A percentile compares a stretch with the other conserved stretches of the same genome.
These are phyloP conservation scores for Kodamaea nitidulidarum DNA, from an alignment of 805 yeast genomes.

Conservation along the genomic window DNA sequence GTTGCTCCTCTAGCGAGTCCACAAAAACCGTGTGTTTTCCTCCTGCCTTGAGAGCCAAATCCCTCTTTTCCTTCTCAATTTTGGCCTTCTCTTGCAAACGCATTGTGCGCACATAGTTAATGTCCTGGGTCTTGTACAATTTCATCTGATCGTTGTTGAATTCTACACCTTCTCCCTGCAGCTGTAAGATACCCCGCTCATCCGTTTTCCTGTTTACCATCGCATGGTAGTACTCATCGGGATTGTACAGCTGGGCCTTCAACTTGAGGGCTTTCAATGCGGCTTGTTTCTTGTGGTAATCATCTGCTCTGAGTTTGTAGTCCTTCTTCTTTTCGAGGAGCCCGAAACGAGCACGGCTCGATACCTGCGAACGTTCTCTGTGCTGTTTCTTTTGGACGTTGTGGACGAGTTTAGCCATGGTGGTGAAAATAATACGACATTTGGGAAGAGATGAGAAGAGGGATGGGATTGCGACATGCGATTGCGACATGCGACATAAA, in stretches of 20 bases:
- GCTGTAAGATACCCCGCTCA: constrained; percentile 58
- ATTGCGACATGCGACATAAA: constrained; percentile 4
- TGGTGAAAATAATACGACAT: constrained; percentile 2
- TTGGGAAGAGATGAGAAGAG: constrained; percentile 7
- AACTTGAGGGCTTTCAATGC: constrained; percentile 66
- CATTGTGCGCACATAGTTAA: constrained; percentile 76
- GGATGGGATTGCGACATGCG: constrained; percentile 1
- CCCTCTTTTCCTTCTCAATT: constrained; percentile 53
- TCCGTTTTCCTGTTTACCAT: constrained; percentile 76
- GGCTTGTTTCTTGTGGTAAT: constrained; percentile 56
- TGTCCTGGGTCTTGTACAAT: constrained; percentile 85
- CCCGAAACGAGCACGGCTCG: constrained; percentile 69
- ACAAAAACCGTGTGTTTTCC: constrained; percentile 88
- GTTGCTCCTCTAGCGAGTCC: constrained; percentile 53
- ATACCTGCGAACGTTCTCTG: constrained; percentile 86
- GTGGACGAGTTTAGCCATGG: constrained; percentile 78
- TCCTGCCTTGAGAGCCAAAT: constrained; percentile 47
- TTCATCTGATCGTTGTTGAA: constrained; percentile 72
- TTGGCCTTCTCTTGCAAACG: constrained; percentile 64
- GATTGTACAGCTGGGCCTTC: constrained; percentile 73
- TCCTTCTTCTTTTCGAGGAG: constrained; percentile 81
- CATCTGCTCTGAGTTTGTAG: constrained; percentile 48
- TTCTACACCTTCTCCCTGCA: constrained; percentile 61
- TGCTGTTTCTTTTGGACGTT: constrained; percentile 96
- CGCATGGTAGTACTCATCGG: constrained; percentile 95